Base-by-base conservation (phyloP, 176 grass and related monocot genomes). In the Musa beccarii region DNA sequence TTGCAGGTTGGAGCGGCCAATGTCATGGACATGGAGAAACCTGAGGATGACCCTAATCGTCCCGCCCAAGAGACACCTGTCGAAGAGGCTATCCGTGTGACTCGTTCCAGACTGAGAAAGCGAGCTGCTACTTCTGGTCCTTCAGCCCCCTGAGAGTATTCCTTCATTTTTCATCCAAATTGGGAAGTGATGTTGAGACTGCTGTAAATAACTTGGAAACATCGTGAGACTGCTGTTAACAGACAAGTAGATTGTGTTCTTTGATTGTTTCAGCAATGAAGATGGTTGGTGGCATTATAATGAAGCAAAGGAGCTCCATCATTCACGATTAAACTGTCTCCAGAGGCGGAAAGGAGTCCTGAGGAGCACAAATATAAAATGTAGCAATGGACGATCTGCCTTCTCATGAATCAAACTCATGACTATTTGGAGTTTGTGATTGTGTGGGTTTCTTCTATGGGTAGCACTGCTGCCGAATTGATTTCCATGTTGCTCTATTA, bases 51-150 rank as follows among this genome's bases (percentile, higher is more conserved):
- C 68, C 59, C 61, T 20, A 75, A 81, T 49, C 80, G 71, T 70
- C 34, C 63, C 0, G 17, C 34, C 68, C 78, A 96, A 80, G 95
- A 89, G 85, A 98, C 80, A 1, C 82, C 71, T 1, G 87, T 93
- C 72, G 90, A 98, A 69, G 95, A 94, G 81, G 89, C 95, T 11
- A 89, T 99, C 71, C 88, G 88, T 3, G 66, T 94, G 26, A 92
- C 86, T 3, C 84, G 88, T 3, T 59, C 78, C 63, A 93, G 88
- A 79, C 81, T 99, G 72, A 93, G 90, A 80, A 99, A 88, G 76
- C 88, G 86, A 63, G 83, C 68, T 59, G 82, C 84, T 29, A 61
- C 85, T 53, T 24, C 51, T 54, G 57, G 75, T 64, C 11, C 59
- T 9, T 76, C 75, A 22, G 43, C 19, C 21, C 59, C 28, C 3